Conservation (phyloP, 805 yeast genomes). For the Wickerhamomyces ciferrii region DNA sequence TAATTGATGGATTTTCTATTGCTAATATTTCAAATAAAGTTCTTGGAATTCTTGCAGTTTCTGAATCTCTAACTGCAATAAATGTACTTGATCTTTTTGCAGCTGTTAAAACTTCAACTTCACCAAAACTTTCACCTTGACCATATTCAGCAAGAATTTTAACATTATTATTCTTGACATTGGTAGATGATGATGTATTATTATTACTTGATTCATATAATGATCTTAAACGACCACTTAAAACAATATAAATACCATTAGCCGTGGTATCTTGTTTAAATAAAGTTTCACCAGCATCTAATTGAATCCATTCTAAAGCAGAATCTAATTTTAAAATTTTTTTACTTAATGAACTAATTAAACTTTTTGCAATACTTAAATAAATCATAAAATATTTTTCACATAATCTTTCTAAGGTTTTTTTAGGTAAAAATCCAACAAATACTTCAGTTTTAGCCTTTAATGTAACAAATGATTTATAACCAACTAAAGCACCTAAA, state of each 20-base stretch:
- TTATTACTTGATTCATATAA: constrained; percentile 20
- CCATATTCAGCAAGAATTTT: constrained; percentile 71
- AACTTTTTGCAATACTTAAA: constrained; percentile 68
- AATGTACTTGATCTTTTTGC: constrained; percentile 62
- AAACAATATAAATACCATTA: constrained; percentile 83
- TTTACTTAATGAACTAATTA: constrained; percentile 62
- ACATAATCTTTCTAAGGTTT: constrained; percentile 55
- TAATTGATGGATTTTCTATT: constrained; percentile 78
- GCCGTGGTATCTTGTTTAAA: constrained; percentile 83
- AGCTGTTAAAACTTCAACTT: constrained; percentile 87
- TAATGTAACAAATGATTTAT: constrained; percentile 70
- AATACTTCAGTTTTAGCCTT: constrained; percentile 56
- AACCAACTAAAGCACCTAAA: constrained; percentile 73
- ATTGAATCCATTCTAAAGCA: constrained; percentile 92
- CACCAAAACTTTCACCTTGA: constrained; percentile 93
- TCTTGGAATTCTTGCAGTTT: constrained; percentile 89
- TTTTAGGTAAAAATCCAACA: constrained; percentile 66
- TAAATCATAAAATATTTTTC: constrained; percentile 76
- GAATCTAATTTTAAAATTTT: constrained; percentile 75
- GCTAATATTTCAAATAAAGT: constrained; percentile 83
- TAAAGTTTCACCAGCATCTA: constrained; percentile 78
- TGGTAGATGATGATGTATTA: too few species aligned
- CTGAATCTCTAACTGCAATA: constrained; percentile 90
- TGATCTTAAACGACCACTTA: constrained; percentile 84
- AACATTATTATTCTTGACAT: constrained; percentile 13